Base-by-base conservation (phyloP, 371 early-diverging fungal species). In the Dichotomocladium elegans region DNA sequence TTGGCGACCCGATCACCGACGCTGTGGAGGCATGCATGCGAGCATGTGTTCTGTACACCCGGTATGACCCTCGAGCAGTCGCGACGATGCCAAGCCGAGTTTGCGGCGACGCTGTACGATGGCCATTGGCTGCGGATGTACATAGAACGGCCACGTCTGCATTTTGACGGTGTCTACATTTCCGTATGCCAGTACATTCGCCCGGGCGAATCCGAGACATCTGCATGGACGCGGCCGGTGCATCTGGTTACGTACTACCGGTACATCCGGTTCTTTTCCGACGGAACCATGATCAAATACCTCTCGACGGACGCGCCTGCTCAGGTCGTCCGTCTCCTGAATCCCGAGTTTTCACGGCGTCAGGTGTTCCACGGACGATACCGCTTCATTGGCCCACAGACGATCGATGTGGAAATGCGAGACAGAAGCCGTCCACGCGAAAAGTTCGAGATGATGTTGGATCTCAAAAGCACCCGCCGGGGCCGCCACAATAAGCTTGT, bases 231-330 rank as follows among this genome's bases (percentile, higher is more conserved):
- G 41, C 70, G 59, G 19, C 52, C 49, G 19, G 72, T 80, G 34
- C 79, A 83, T 52, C 34, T 83, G 10, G 81, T 87, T 12, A 80
- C 81, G 8, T 84, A 87, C 53, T 85, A 70, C 58, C 70, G 80
- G 3, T 85, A 81, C 50, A 35, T 87, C 3, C 75, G 85, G 1
- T 82, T 87, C 51, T 77, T 75, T 51, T 61, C 66, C 11, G 74
- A 80, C 53, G 73, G 79, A 12, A 57, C 61, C 2, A 64, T 72
- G 41, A 27, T 71, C 14, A 59, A 60, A 26, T 57, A 58, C 22
- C 45, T 73, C 19, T 79, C 81, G 0, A 72, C 74, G 3, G 60
- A 70, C 24, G 81, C 77, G 26, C 85, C 87, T 0, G 46, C 19
- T 19, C 24, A 51, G 9, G 65, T 68, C 3, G 68, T 73, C 2